These are phyloP conservation scores for Cladosporium colombiae DNA, from an alignment of 2,329 filamentous ascomycete species.

Conservation along the genomic window DNA sequence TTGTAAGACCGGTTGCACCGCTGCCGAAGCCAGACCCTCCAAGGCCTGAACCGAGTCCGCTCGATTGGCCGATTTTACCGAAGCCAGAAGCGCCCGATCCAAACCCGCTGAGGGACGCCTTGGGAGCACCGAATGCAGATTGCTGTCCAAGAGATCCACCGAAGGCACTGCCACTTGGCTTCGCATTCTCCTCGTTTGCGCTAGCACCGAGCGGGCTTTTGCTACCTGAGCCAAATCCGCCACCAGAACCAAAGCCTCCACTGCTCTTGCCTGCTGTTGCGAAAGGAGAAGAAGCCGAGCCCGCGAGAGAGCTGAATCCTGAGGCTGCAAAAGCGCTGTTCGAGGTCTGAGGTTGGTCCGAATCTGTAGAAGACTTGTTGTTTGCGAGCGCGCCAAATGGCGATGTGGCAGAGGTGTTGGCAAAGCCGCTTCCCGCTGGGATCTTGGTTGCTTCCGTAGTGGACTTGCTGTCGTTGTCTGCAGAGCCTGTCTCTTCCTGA, in stretches of 20 bases:
- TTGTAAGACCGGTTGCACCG: conserved; percentile 55
- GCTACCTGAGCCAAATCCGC: conserved; percentile 32
- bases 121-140: conserved; percentile 33
- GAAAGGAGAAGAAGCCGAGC: conserved; percentile 41
- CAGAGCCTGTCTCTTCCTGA: conserved; percentile 24
- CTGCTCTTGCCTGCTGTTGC: conserved; percentile 36
- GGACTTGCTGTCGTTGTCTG: conserved; percentile 31
- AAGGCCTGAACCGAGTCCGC: conserved; percentile 30
- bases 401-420: conserved; percentile 48
- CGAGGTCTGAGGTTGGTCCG: conserved; percentile 41
- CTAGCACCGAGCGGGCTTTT: conserved; percentile 41
- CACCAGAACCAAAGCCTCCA: conserved; percentile 28
- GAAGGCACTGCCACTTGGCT: conserved; percentile 30
- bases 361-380: conserved; percentile 34
- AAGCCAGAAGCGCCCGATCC: conserved; percentile 37
- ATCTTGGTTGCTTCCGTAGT: conserved; percentile 30
- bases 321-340: conserved; percentile 54
- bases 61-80: conserved; percentile 32
- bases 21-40: conserved; percentile 41
- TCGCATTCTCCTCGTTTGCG: conserved; percentile 28
- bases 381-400: conserved; percentile 50
- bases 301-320: conserved; percentile 47
- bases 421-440: conserved; percentile 44
- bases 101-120: conserved; percentile 33
- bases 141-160: conserved; percentile 41